Conservation (phyloP, 1,284 basidiomycete species). For the Cryptococcus wingfieldii region DNA sequence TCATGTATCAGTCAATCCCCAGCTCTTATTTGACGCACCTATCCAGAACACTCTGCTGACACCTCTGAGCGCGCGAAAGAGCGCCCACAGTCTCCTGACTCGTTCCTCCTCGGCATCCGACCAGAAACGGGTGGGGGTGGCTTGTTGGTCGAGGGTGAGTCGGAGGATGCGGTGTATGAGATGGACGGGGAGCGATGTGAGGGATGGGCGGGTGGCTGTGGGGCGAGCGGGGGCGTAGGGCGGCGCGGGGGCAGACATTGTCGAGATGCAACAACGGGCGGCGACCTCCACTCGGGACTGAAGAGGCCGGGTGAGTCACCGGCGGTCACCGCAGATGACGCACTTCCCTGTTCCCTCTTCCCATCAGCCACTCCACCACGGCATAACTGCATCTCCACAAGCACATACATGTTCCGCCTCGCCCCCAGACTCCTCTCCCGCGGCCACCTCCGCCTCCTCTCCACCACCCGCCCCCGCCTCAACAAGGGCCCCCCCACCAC, state of each 20-base stretch:
- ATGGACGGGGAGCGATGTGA: conserved; percentile 29
- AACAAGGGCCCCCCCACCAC: conserved; percentile 16
- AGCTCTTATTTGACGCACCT: conserved; percentile 13
- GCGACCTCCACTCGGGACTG: too few relatives aligned
- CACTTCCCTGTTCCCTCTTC: too few relatives aligned
- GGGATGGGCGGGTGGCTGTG: neutral
- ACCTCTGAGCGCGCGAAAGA: conserved; percentile 29
- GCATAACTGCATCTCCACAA: neutral
- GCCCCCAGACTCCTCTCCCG: neutral
- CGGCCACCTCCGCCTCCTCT: neutral
- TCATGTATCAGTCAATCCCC: neutral
- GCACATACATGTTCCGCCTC: neutral
- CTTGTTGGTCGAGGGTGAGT: conserved; percentile 30
- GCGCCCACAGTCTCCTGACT: conserved; percentile 23
- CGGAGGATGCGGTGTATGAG: conserved; percentile 32
- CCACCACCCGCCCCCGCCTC: neutral
- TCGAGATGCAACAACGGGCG: too few relatives aligned
- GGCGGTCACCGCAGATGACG: too few relatives aligned
- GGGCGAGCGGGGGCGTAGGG: conserved; percentile 7
- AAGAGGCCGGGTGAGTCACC: too few relatives aligned
- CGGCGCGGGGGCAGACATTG: conserved; percentile 9
- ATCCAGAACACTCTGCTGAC: conserved; percentile 39
- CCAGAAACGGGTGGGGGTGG: conserved; percentile 30
- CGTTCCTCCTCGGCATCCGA: conserved; percentile 34
- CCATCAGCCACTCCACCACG: too few relatives aligned